Evolutionary conservation across 2,329 filamentous ascomycete genomes (phyloP).

Genomic region (Aspergillus sp.): DNA sequence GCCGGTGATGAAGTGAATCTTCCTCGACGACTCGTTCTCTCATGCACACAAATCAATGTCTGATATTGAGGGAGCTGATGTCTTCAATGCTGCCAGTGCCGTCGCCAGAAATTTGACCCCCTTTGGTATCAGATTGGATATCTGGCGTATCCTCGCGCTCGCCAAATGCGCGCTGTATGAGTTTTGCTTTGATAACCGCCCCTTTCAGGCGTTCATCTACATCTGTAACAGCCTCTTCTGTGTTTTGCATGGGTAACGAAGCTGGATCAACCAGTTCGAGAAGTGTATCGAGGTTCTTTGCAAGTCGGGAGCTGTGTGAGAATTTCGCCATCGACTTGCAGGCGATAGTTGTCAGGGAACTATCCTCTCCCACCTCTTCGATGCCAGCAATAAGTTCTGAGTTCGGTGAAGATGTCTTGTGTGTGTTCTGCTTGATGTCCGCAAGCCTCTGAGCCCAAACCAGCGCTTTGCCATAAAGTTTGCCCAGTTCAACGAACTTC

Average conservation of each 20-base stretch:
- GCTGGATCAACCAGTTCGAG: conserved; percentile 76
- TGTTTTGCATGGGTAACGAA: conserved; percentile 76
- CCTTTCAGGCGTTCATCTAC: conserved; percentile 87
- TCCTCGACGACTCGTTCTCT: not conserved
- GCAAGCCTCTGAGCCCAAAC: conserved; percentile 79
- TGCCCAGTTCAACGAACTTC: conserved; percentile 81
- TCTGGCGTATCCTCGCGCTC: conserved; percentile 40
- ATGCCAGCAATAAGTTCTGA: conserved; percentile 3
- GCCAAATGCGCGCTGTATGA: conserved; percentile 72
- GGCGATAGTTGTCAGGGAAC: conserved; percentile 29
- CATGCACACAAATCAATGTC: conserved; percentile 28
- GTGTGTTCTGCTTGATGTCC: conserved; percentile 16
- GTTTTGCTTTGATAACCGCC: conserved; percentile 78
- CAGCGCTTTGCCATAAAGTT: conserved; percentile 72
- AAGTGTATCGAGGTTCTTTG: conserved; percentile 73
- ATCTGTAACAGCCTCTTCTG: conserved; percentile 84
- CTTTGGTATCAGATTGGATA: conserved; percentile 30
- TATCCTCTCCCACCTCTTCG: conserved; percentile 15
- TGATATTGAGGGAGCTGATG: conserved; percentile 43
- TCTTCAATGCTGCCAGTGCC: conserved; percentile 50
- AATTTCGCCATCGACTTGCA: conserved; percentile 47
- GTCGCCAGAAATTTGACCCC: conserved; percentile 31
- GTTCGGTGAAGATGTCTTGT: not conserved
- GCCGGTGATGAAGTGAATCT: not conserved
- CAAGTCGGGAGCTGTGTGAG: conserved; percentile 62